These are phyloP conservation scores for Colletotrichum costaricense DNA, from an alignment of 2,329 filamentous ascomycete species.

Conservation along the genomic window DNA sequence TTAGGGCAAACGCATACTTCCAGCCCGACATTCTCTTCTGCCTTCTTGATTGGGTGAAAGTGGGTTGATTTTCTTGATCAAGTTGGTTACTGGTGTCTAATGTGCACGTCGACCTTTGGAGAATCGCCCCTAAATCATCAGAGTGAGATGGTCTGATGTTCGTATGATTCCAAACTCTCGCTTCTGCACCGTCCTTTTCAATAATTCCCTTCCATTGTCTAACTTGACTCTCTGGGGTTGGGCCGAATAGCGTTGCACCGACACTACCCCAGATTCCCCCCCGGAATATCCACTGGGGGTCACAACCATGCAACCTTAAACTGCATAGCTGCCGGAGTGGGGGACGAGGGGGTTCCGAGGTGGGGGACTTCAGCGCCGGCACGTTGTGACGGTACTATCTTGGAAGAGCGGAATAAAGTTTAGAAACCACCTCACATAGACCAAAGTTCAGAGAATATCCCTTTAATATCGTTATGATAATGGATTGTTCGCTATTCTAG, in stretches of 20 bases:
- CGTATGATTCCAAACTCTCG: not conserved
- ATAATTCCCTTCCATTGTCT: not conserved
- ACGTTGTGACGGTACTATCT: not conserved
- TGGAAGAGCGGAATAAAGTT: not conserved
- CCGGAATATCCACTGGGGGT: constrained; percentile 21
- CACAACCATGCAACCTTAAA: constrained; percentile 11
- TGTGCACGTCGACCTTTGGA: not conserved
- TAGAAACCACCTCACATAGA: not conserved
- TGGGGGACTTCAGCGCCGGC: constrained; percentile 5
- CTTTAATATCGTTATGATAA: not conserved
- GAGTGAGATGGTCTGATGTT: not conserved
- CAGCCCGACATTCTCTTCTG: constrained; percentile 30
- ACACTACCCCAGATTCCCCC: constrained; percentile 19
- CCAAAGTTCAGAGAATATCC: not conserved
- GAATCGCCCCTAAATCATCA: too few relatives aligned
- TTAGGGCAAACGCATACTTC: constrained; percentile 39
- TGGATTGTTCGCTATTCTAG: not conserved
- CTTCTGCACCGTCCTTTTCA: constrained; percentile 7
- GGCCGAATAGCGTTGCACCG: not conserved
- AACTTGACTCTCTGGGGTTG: not conserved
- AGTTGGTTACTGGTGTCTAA: not conserved
- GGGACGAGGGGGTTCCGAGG: constrained; percentile 30
- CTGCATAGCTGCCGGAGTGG: constrained; percentile 16
- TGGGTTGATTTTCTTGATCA: not conserved
- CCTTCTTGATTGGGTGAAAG: not conserved